Evolutionary conservation across 805 yeast genomes (phyloP), one percentile per base, ranked within the genome.

Genomic region (Ogataea paraovalis): DNA sequence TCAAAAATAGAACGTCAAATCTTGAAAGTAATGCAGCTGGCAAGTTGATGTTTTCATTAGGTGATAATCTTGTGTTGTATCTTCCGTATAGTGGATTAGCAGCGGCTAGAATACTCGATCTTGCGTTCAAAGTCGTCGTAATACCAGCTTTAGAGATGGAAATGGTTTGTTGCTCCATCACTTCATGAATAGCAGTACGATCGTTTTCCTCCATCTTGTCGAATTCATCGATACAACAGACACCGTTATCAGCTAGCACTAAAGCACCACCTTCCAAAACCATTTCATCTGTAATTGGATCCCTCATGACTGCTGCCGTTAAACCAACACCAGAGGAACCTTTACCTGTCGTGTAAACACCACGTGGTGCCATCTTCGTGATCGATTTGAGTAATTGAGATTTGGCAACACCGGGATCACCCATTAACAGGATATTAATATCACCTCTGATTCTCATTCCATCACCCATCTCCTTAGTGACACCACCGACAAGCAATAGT

Each of bases 371-470:
- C 46, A 94, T 86, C 59, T 91, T 89, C 50, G 89, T 78, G 55
- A 94, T 88, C 30, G 95, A 85, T 65, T 94, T 94, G 54, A 94
- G 74, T 61, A 94, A 73, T 75, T 94, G 99, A 2, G 98, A 94
- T 69, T 94, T 94, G 61, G 99, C 99, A 46, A 94, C 99, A 75
- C 99, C 99, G 38, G 99, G 99, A 64, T 94, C 99, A 59, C 99
- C 99, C 97, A 94, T 92, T 44, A 94, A 75, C 71, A 97, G 85
- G 46, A 94, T 79, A 62, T 94, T 94, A 57, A 94, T 87, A 65
- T 94, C 99, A 60, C 99, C 99, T 73, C 99, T 83, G 60, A 94
- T 94, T 61, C 85, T 82, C 88, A 94, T 82, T 55, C 99, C 99
- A 69, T 94, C 99, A 40, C 96, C 96, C 58, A 92, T 82, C 60